Evolutionary conservation across 257 asterid genomes (phyloP).

Genomic region (Perilla frutescens): DNA sequence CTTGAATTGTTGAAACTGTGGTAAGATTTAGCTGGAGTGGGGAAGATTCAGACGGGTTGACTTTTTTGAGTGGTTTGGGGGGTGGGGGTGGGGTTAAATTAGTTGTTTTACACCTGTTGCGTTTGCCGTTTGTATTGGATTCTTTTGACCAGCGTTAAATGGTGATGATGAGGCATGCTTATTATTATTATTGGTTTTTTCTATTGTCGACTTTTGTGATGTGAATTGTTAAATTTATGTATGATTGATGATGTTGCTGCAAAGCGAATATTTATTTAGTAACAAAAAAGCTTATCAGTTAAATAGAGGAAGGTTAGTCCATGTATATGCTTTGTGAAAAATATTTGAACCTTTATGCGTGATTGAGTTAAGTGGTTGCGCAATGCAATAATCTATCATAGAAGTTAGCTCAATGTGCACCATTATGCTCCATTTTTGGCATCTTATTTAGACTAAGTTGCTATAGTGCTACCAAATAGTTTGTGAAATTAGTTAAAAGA

Average conservation of each 20-base stretch:
- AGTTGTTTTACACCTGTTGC: constrained; percentile 1
- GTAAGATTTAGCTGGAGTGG: constrained; percentile 25
- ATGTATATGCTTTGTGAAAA: neutral
- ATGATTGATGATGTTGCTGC: constrained; percentile 1
- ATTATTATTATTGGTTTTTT: neutral
- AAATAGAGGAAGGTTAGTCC: neutral
- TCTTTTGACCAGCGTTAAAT: neutral
- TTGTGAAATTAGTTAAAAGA: neutral
- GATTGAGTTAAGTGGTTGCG: neutral
- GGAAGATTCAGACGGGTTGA: constrained; percentile 36
- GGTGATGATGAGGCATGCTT: neutral
- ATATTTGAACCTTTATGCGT: neutral
- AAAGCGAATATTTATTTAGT: constrained; percentile 1
- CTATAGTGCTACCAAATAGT: neutral
- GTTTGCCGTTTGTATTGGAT: constrained; percentile 5
- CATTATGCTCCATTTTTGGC: neutral
- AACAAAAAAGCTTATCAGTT: neutral
- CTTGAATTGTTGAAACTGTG: neutral
- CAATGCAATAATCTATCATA: neutral
- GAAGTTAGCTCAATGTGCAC: neutral
- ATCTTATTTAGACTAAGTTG: neutral
- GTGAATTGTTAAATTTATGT: constrained; percentile 9
- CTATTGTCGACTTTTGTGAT: neutral
- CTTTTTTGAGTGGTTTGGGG: constrained; percentile 34
- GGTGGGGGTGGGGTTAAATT: constrained; percentile 26